These are phyloP conservation scores for Suillus subalutaceus DNA, from an alignment of 768 basidiomycete genomes.

Conservation along the genomic window DNA sequence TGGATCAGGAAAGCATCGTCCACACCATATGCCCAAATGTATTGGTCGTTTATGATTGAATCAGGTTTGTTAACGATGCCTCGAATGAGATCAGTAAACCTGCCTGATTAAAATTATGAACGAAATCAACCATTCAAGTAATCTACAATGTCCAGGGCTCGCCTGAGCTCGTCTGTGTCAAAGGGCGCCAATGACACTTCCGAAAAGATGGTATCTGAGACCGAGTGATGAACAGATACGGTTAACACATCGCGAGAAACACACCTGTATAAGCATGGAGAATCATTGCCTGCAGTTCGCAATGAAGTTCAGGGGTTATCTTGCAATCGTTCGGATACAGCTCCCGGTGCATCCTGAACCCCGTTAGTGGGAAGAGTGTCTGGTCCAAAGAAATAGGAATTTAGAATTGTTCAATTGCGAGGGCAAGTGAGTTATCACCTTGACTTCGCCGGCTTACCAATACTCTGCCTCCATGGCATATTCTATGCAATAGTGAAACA, in stretches of 20 bases:
- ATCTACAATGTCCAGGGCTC: constrained; percentile 7
- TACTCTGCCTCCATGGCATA: constrained; percentile 7
- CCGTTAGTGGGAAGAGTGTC: neutral
- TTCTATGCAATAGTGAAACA: neutral
- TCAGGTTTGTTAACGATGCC: neutral
- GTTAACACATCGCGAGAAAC: neutral
- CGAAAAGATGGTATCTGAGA: constrained; percentile 6
- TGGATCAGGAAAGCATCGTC: neutral
- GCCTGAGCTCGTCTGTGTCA: constrained; percentile 10
- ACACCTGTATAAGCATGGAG: constrained; percentile 1
- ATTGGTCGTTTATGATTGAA: neutral
- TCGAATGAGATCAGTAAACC: neutral
- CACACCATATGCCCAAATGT: neutral
- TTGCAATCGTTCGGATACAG: constrained; percentile 6
- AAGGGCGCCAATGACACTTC: constrained; percentile 13
- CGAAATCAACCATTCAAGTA: constrained; percentile 6
- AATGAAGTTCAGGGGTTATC: constrained; percentile 7
- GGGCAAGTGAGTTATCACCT: neutral
- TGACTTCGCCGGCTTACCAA: neutral
- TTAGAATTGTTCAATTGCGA: neutral
- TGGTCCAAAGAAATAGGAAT: neutral
- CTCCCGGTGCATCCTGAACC: constrained; percentile 4
- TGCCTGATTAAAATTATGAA: neutral
- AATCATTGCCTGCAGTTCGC: constrained; percentile 5
- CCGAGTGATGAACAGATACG: neutral